phyloP scores from a whole-genome alignment of 2,329 filamentous ascomycete genomes.

The Ophiocordyceps camponoti-floridani region DNA sequence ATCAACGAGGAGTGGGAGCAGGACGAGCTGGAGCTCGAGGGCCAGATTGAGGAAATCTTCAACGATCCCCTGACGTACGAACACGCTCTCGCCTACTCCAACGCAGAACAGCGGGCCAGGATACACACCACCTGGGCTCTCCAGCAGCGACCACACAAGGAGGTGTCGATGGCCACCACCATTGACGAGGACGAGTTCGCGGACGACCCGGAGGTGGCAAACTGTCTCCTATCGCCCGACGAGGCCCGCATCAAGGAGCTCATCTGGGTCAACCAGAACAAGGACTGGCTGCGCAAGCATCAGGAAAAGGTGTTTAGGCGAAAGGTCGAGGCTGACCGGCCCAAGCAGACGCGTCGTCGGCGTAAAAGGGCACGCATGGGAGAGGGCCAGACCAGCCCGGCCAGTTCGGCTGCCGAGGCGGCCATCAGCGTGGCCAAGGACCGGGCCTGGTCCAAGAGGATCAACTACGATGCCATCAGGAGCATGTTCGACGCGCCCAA shows the following conservation, averaged over 20 bases:
- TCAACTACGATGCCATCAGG: conserved; percentile 51
- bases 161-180: conserved; percentile 40
- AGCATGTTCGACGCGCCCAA: conserved; percentile 34
- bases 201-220: conserved; percentile 71
- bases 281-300: conserved; percentile 76
- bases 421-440: conserved; percentile 50
- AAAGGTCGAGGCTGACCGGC: conserved; percentile 40
- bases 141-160: conserved; percentile 25
- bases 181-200: conserved; percentile 72
- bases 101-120: conserved; percentile 34
- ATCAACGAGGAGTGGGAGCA: conserved; percentile 45
- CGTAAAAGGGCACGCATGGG: conserved; percentile 39
- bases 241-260: conserved; percentile 74
- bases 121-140: conserved; percentile 34
- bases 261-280: conserved; percentile 90
- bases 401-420: conserved; percentile 50
- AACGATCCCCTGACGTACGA: conserved; percentile 39
- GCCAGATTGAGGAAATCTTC: conserved; percentile 54
- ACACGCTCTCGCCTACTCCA: conserved; percentile 39
- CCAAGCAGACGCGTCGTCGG: conserved; percentile 38
- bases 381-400: conserved; percentile 46
- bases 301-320: conserved; percentile 68
- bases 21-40: conserved; percentile 47
- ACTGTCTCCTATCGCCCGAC: conserved; percentile 54
- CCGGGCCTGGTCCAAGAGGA: conserved; percentile 52